phyloP scores from a whole-genome alignment of 2,329 filamentous ascomycete genomes.

The Aurifilum marmelostoma region DNA sequence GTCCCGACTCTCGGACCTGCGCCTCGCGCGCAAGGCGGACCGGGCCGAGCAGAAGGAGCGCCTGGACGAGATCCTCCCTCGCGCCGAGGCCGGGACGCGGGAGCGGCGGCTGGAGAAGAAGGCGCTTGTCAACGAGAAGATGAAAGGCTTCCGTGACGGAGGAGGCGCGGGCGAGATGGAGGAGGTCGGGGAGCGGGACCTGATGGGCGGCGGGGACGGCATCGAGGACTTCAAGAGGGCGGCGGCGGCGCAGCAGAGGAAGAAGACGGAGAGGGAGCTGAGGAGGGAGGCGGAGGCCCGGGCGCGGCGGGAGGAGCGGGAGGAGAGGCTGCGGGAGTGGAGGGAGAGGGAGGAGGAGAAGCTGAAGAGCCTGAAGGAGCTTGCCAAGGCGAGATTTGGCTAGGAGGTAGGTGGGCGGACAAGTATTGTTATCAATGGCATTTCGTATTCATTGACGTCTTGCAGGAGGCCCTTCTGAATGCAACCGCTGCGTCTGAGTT shows the following conservation, averaged over 20 bases:
- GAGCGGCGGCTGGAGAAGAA: slow-evolving; percentile 89
- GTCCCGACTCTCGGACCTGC: slow-evolving; percentile 54
- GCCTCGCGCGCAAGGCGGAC: slow-evolving; percentile 65
- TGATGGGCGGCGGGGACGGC: slow-evolving; percentile 74
- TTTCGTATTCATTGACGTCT: no score
- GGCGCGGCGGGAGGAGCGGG: slow-evolving; percentile 76
- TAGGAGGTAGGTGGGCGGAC: slow-evolving; percentile 35
- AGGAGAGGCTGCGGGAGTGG: slow-evolving; percentile 72
- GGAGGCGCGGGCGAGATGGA: slow-evolving; percentile 43
- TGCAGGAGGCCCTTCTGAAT: no score
- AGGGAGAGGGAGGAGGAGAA: slow-evolving; percentile 80
- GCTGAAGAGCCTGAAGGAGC: slow-evolving; percentile 76
- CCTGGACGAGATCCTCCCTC: slow-evolving; percentile 80
- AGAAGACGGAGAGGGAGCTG: slow-evolving; percentile 84
- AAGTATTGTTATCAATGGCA: no score
- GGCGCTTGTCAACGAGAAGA: slow-evolving; percentile 69
- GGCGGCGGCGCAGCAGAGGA: slow-evolving; percentile 67
- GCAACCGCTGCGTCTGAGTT: no score
- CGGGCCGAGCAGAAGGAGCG: slow-evolving; percentile 69
- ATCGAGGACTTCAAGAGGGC: slow-evolving; percentile 70
- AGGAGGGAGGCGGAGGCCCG: slow-evolving; percentile 78
- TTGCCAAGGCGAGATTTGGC: slow-evolving; percentile 82
- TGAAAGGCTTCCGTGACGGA: slow-evolving; percentile 72
- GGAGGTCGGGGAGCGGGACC: slow-evolving; percentile 71
- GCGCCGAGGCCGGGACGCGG: slow-evolving; percentile 79